Evolutionary conservation across 2,329 filamentous ascomycete genomes (phyloP).

Genomic region (Phyllosticta citribraziliensis): DNA sequence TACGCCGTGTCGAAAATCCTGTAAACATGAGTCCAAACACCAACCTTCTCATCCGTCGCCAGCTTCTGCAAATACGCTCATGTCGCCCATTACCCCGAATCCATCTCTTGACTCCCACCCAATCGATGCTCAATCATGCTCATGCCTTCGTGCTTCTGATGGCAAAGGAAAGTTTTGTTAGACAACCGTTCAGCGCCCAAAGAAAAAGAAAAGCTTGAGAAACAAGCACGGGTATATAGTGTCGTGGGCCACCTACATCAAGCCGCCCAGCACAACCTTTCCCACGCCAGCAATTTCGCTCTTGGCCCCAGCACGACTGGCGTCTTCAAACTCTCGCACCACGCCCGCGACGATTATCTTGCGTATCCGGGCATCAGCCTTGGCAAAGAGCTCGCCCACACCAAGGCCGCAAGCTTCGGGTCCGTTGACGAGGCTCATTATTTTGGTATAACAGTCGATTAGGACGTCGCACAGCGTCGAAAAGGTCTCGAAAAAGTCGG

Average conservation of each 20-base stretch:
- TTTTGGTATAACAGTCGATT: conserved; percentile 79
- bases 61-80: not conserved
- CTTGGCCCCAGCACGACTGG: conserved; percentile 64
- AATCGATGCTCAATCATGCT: not conserved
- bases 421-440: conserved; percentile 65
- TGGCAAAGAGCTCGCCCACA: conserved; percentile 78
- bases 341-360: conserved; percentile 84
- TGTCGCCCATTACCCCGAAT: not conserved
- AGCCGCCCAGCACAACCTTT: conserved; percentile 77
- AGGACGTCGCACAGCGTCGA: conserved; percentile 90
- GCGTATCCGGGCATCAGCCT: conserved; percentile 74
- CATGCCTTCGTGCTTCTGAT: not conserved
- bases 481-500: conserved; percentile 95
- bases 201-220: not conserved
- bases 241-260: conserved; percentile 46
- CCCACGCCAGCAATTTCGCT: conserved; percentile 76
- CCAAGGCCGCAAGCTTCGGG: conserved; percentile 54
- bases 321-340: conserved; percentile 88
- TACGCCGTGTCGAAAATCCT: not conserved
- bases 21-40: not conserved
- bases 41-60: not conserved
- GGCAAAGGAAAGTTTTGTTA: not conserved
- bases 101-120: not conserved
- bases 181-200: not conserved
- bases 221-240: conserved; percentile 5